phyloP scores from a whole-genome alignment of 345 rosid species.

The Trapa incisa region DNA sequence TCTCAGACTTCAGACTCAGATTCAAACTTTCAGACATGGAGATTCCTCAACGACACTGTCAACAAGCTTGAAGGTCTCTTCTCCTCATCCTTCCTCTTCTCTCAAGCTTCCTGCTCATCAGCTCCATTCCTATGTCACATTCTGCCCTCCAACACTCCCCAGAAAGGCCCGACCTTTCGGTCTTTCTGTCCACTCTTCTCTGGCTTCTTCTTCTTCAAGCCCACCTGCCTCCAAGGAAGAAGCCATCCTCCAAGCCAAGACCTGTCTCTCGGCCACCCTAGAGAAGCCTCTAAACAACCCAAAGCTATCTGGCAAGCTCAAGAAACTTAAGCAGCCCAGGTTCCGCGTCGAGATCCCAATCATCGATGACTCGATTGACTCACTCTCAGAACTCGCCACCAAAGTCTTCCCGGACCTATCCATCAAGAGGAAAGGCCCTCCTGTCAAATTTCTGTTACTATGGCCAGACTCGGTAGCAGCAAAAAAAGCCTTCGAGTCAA shows the following conservation, averaged over 20 bases:
- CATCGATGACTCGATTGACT: constrained; percentile 48
- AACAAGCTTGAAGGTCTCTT: constrained; percentile 9
- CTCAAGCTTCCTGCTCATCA: background rate
- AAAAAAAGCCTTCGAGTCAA: constrained; percentile 21
- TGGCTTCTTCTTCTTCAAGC: constrained; percentile 34
- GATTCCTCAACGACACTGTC: constrained; percentile 7
- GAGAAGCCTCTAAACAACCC: constrained; percentile 71
- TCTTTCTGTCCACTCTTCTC: constrained; percentile 22
- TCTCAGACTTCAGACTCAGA: constrained; percentile 19
- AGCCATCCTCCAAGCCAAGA: constrained; percentile 70
- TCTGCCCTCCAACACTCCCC: constrained; percentile 8
- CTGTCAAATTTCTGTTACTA: constrained; percentile 32
- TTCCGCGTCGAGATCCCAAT: constrained; percentile 69
- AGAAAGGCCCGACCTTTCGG: constrained; percentile 15
- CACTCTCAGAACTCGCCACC: constrained; percentile 42
- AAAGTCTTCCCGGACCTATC: constrained; percentile 42
- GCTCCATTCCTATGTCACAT: constrained; percentile 4
- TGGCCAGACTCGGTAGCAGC: constrained; percentile 46
- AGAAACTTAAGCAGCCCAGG: constrained; percentile 62
- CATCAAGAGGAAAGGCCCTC: constrained; percentile 46
- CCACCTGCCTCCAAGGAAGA: constrained; percentile 68
- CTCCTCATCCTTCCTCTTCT: background rate
- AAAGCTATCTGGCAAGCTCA: constrained; percentile 52
- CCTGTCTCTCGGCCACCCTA: constrained; percentile 54
- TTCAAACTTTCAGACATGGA: constrained; percentile 13